Evolutionary conservation across 1,284 basidiomycete species (phyloP), one percentile per base, ranked within the genome.

Genomic region (Calocybe gambosa): DNA sequence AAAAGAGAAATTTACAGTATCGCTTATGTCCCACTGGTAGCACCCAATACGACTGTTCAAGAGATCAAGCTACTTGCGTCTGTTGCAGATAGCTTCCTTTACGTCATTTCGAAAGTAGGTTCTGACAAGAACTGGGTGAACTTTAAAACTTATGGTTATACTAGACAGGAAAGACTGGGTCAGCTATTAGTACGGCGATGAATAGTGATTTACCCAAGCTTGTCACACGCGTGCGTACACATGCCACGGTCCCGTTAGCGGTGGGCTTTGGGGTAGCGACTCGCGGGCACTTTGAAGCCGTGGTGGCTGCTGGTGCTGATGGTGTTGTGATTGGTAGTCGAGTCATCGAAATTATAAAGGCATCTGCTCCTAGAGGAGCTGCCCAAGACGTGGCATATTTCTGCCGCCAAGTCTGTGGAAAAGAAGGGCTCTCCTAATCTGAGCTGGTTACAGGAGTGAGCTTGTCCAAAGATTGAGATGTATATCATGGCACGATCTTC

Each of bases 81-180:
- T 5, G 95, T 98, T 53, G 94, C 96, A 19, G 95, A 99, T 66
- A 85, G 89, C 2, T 99, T 99, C 74, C 92, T 99, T 58, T 99
- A 99, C 64, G 85, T 99, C 45, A 92, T 96, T 8, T 93, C 90
- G 29, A 92, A 90, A 73, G 89, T 88, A 56, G 40, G 67, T 23
- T 39, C 9, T 50, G 28, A 19, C n/a, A 33, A 15, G 6, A 10
- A 20, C 5, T 18, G 5, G 33, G 39, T 18, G 21, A 41, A 4
- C 21, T 23, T 3, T 23, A 4, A 7, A 7, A 7, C 21, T 23
- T 3, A 23, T 29, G 40, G 26, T 20, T 19, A 31, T 41, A 43
- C n/a, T 29, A 96, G 90, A 98, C 99, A 93, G 95, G 95, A 20
- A 95, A 91, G 1, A 99, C 95, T 0, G 96, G 95, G 34, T 97